Conservation (phyloP, 2,329 filamentous ascomycete genomes). For the Colletotrichum euphorbiae region DNA sequence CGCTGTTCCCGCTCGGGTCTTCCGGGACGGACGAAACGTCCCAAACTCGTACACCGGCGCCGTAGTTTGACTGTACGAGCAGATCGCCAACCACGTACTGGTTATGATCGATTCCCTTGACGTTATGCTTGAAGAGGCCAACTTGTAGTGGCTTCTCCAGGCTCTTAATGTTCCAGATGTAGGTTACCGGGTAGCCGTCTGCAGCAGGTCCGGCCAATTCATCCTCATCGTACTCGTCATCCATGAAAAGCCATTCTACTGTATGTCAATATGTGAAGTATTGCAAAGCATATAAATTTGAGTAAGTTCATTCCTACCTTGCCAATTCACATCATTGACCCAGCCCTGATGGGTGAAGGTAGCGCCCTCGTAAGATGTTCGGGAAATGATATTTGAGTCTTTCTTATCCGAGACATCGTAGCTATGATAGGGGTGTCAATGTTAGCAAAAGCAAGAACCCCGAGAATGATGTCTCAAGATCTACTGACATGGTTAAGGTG, state of each 20-base stretch:
- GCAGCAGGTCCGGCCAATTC: conserved; percentile 52
- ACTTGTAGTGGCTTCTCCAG: conserved; percentile 56
- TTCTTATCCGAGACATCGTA: conserved; percentile 65
- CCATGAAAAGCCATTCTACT: conserved; percentile 52
- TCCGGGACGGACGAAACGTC: conserved; percentile 48
- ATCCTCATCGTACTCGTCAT: conserved; percentile 63
- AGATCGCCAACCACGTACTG: conserved; percentile 56
- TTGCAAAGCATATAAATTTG: not conserved
- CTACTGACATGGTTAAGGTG: conserved; percentile 55
- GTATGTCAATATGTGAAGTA: not conserved
- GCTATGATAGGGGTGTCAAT: conserved; percentile 27
- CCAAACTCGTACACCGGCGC: conserved; percentile 53
- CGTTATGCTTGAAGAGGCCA: conserved; percentile 53
- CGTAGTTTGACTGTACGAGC: conserved; percentile 60
- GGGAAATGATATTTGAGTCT: conserved; percentile 59
- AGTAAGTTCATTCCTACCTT: conserved; percentile 45
- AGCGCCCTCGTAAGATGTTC: conserved; percentile 67
- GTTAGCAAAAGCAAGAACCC: too few species aligned
- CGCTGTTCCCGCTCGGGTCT: conserved; percentile 52
- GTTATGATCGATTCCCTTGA: conserved; percentile 58
- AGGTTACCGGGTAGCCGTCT: conserved; percentile 58
- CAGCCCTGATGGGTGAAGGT: conserved; percentile 69
- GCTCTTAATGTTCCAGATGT: conserved; percentile 60
- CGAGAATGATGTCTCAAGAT: too few species aligned
- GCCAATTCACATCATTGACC: conserved; percentile 58